Evolutionary conservation across 179 eudicot species (phyloP), one percentile per base, ranked within the genome.

Genomic region (Amaranthus tricolor): DNA sequence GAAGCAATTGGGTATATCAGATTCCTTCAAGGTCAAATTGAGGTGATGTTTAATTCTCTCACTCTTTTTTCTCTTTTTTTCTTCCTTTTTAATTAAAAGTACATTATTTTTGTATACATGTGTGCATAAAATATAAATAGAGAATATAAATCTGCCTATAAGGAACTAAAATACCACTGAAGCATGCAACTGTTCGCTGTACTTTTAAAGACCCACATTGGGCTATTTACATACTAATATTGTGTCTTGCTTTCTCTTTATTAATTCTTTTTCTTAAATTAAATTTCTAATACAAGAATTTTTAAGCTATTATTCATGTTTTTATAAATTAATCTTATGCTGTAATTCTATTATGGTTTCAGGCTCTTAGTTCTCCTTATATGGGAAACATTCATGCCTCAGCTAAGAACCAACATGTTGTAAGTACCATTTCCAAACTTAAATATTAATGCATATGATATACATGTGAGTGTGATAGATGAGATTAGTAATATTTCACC

Each of bases 321-420:
- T 63, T 47, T 20, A 10, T 7, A 31, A 5, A 43, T 59, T 49
- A 13, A 49, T 19, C 53, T 66, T 5, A 3, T 16, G 40, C 7
- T 53, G 9, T 52, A 10, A 53, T 31, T 45, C 19, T 17, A 14
- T 58, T n/a, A 52, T 63, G 31, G 62, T 11, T 69, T 84, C 95
- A 94, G 98, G 97, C 94, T 63, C 94, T 94, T 68, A 89, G 96
- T 83, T 85, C 90, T 72, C 97, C 98, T 10, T 92, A 92, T 82
- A 67, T 92, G 90, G 88, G 92, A 70, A 73, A 71, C 50, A 77
- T 56, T 77, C 87, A 75, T 79, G 83, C 81, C 57, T 56, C 91
- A 66, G 79, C 80, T 77, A 86, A 84, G 80, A 85, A 86, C 69
- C 85, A 81, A 73, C 92, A 88, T 64, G 76, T 85, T 83, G 96